phyloP scores from a whole-genome alignment of 1,284 basidiomycete genomes.

The Cutaneotrichosporon daszewskae region DNA sequence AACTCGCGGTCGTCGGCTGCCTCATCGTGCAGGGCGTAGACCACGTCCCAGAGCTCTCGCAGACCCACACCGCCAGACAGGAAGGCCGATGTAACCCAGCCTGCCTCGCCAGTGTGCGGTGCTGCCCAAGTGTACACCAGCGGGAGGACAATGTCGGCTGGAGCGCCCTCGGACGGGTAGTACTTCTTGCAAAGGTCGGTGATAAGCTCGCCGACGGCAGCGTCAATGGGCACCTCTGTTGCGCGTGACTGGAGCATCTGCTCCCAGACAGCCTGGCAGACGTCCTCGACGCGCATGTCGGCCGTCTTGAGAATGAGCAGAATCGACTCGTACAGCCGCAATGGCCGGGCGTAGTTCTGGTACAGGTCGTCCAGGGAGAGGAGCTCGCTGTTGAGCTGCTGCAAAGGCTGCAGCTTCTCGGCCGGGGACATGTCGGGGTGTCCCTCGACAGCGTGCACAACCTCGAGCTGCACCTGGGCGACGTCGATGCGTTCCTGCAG shows the following conservation, averaged over 20 bases:
- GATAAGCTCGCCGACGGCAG: slow-evolving; percentile 47
- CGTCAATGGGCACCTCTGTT: slow-evolving; percentile 9
- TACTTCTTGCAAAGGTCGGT: slow-evolving; percentile 72
- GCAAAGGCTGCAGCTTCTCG: slow-evolving; percentile 58
- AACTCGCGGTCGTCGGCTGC: slow-evolving; percentile 34
- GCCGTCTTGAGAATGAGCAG: slow-evolving; percentile 89
- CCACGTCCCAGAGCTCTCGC: slow-evolving; percentile 36
- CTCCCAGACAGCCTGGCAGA: slow-evolving; percentile 82
- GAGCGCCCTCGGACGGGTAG: slow-evolving; percentile 72
- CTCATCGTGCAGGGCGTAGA: slow-evolving; percentile 31
- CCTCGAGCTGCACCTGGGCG: slow-evolving; percentile 89
- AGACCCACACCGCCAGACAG: slow-evolving; percentile 35
- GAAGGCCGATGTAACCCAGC: slow-evolving; percentile 35
- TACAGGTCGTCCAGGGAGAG: slow-evolving; percentile 61
- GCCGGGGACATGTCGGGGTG: slow-evolving; percentile 44
- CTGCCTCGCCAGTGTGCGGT: slow-evolving; percentile 11
- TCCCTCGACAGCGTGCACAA: slow-evolving; percentile 50
- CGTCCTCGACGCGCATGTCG: slow-evolving; percentile 76
- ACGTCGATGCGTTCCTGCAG: slow-evolving; percentile 96
- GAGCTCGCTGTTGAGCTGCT: slow-evolving; percentile 53
- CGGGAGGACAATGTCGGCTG: slow-evolving; percentile 35
- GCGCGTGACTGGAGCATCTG: slow-evolving; percentile 71
- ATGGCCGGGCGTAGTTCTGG: slow-evolving; percentile 79
- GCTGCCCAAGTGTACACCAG: slow-evolving; percentile 30
- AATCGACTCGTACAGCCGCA: slow-evolving; percentile 76